Percentiles rank a stretch among this genome's conserved stretches.
phyloP scores from a whole-genome alignment of 1,284 basidiomycete species.

The Entoloma clypeatum region DNA sequence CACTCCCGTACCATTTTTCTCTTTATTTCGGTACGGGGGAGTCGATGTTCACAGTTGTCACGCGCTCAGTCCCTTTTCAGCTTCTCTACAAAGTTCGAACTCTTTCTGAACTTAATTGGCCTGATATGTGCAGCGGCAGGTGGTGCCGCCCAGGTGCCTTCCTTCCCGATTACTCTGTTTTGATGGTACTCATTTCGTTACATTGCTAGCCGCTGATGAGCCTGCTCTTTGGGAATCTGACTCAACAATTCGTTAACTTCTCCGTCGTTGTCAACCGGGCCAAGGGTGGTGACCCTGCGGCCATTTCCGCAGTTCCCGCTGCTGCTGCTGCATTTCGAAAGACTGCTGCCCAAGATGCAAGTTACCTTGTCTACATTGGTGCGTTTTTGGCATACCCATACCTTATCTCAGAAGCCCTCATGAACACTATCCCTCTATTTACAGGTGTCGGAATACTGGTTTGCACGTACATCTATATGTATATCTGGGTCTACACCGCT shows the following conservation, averaged over 20 bases:
- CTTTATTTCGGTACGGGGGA: no score
- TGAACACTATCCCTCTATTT: no score
- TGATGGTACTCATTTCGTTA: slow-evolving; percentile 3
- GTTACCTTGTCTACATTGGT: slow-evolving; percentile 71
- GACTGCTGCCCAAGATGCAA: slow-evolving; percentile 54
- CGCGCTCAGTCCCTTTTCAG: no score
- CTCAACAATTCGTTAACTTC: slow-evolving; percentile 72
- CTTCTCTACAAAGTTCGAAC: slow-evolving; percentile 66
- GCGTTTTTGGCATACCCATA: slow-evolving; percentile 24
- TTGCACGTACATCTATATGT: slow-evolving; percentile 80
- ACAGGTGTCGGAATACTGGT: slow-evolving; percentile 63
- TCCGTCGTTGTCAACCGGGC: slow-evolving; percentile 29
- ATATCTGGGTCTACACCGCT: slow-evolving; percentile 86
- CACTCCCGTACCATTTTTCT: no score
- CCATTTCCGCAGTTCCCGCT: slow-evolving; percentile 30
- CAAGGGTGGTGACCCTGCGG: slow-evolving; percentile 24
- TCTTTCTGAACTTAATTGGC: slow-evolving; percentile 62
- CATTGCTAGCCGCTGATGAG: slow-evolving; percentile 72
- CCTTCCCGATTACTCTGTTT: not conserved
- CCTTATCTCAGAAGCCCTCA: not conserved
- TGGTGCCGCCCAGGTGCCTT: slow-evolving; percentile 70
- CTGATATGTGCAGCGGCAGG: slow-evolving; percentile 63
- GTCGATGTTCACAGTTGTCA: no score
- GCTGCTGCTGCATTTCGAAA: slow-evolving; percentile 50
- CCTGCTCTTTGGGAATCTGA: slow-evolving; percentile 77